Base-by-base conservation (phyloP, 1,284 basidiomycete genomes). In the Dichomitus squalens region DNA sequence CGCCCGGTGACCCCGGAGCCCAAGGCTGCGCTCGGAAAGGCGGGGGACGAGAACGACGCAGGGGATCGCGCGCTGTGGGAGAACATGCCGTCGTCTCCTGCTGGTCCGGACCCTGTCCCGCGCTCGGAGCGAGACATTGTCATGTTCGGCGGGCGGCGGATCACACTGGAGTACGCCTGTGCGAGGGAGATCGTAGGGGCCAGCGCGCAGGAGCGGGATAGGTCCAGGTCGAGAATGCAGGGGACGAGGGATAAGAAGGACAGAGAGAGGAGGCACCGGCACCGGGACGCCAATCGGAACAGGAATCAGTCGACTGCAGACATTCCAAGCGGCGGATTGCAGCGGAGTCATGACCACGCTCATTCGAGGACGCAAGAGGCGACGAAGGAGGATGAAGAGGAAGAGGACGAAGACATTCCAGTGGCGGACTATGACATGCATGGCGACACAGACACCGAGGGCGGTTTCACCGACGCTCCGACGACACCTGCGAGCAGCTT, bases 91-190 rank as follows among this genome's bases (percentile, higher is more conserved):
- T 87, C 86, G 0, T 88, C 86, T 0, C 87, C 87, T 0, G 25
- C 50, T 6, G 57, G 52, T 25, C 69, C 83, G 29, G 75, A 74
- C 1, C 77, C 83, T 2, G 76, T 79, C n/a, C 6, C 75, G 76
- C 50, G 49, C 31, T 25, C 50, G 31, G 64, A 76, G 52, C 52
- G 58, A 3, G 80, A 80, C 34, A 76, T 81, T 47, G 72, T 87
- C 61, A 83, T 84, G 50, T 79, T 75, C 63, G 61, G 65, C 53
- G 55, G 64, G 50, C 36, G 60, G 60, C 71, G 77, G 55, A 75
- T 79, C 35, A 87, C 85, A 34, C 77, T 90, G 23, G 88, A 90
- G 68, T 90, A 86, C 84, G 88, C 88, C 3, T 90, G 88, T 69
- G 88, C 85, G 0, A 79, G 81, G 8, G 84, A 85, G 34, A 66